A percentile compares a stretch with the other conserved stretches of the same genome.
Evolutionary conservation across 768 basidiomycete genomes (phyloP).

Genomic region (Lyophyllum semitale): DNA sequence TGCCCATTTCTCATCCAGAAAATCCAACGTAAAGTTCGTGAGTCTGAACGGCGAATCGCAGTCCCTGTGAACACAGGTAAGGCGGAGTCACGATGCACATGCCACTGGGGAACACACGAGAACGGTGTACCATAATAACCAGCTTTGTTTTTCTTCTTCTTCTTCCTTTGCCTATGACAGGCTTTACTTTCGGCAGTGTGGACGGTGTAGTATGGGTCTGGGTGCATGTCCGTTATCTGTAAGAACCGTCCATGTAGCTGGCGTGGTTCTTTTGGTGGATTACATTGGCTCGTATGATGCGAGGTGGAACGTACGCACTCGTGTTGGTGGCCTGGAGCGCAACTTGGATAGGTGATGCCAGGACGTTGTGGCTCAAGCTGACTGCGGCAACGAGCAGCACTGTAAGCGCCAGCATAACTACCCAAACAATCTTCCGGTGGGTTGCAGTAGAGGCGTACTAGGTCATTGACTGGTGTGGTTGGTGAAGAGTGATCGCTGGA

Average conservation of each 20-base stretch:
- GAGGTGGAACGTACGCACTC: constrained; percentile 26
- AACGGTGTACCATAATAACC: constrained; percentile 70
- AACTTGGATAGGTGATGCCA: constrained; percentile 42
- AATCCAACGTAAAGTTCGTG: constrained; percentile 83
- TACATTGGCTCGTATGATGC: not conserved
- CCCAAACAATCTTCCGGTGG: not conserved
- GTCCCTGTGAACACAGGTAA: constrained; percentile 40
- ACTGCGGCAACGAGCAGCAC: constrained; percentile 25
- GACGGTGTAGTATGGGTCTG: constrained; percentile 64
- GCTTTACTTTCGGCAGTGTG: constrained; percentile 56
- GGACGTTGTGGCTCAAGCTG: constrained; percentile 23
- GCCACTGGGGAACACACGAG: constrained; percentile 46
- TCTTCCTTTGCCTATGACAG: constrained; percentile 69
- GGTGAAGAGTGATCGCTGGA: constrained; percentile 13
- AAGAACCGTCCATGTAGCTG: constrained; percentile 74
- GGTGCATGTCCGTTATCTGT: constrained; percentile 85
- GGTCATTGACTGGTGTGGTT: constrained; percentile 12
- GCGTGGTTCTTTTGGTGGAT: constrained; percentile 36
- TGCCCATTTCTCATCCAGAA: constrained; percentile 76
- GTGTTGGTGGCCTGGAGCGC: constrained; percentile 32
- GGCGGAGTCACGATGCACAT: not conserved
- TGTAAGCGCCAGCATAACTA: constrained; percentile 12
- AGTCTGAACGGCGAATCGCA: constrained; percentile 83
- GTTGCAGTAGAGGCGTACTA: not conserved
- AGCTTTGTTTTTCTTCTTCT: constrained; percentile 52